phyloP scores from a whole-genome alignment of 176 grass and related monocot species.

The Eragrostis curvula region DNA sequence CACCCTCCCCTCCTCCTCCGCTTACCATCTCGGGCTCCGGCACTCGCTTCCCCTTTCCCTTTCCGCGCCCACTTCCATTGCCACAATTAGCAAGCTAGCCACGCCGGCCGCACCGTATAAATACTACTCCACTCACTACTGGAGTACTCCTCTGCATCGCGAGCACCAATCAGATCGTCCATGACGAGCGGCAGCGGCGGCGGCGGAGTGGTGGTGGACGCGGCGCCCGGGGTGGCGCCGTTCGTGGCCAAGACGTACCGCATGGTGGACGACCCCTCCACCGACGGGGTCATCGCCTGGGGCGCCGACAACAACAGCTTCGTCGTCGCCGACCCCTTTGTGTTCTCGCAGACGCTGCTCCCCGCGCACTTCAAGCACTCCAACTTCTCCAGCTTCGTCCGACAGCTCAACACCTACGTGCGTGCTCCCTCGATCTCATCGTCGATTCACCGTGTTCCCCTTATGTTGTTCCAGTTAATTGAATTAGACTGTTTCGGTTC shows the following conservation, averaged over 20 bases:
- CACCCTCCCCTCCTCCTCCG: not conserved
- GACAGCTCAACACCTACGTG: constrained; percentile 96
- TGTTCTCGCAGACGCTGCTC: constrained; percentile 75
- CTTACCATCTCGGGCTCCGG: constrained; percentile 45
- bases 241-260: constrained; percentile 88
- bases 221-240: constrained; percentile 45
- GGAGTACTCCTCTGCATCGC: too few species aligned
- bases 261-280: constrained; percentile 82
- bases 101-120: too few species aligned
- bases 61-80: not conserved
- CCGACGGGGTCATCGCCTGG: constrained; percentile 71
- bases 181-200: not conserved
- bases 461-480: too few species aligned
- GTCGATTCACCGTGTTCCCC: too few species aligned
- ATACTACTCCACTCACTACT: too few species aligned
- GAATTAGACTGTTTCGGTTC: not conserved
- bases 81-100: not conserved
- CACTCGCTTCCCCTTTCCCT: not conserved
- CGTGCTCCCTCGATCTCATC: not conserved
- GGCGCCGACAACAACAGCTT: constrained; percentile 80
- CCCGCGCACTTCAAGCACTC: constrained; percentile 90
- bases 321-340: constrained; percentile 79
- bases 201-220: not conserved
- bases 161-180: too few species aligned
- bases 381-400: constrained; percentile 96